Evolutionary conservation across 2,329 filamentous ascomycete genomes (phyloP).

Genomic region (Malbranchea zuffiana): DNA sequence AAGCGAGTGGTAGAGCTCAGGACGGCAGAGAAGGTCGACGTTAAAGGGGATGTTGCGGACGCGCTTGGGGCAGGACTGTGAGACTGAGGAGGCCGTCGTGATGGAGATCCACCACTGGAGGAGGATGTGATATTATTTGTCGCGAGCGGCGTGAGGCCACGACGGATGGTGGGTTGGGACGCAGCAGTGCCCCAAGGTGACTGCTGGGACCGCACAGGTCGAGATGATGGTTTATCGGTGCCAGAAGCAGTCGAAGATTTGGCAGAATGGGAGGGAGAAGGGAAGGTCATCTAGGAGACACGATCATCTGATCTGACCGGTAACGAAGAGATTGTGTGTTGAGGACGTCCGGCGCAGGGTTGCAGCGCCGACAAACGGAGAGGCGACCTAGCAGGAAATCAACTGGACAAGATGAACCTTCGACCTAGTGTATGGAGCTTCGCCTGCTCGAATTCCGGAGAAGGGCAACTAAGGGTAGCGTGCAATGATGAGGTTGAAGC

Average conservation of each 20-base stretch:
- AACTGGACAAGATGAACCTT: too few species aligned
- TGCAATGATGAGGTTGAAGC: neutral
- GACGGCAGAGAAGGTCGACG: conserved; percentile 44
- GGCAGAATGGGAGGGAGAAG: conserved; percentile 42
- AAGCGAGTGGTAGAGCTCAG: conserved; percentile 41
- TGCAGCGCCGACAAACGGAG: neutral
- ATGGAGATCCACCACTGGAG: conserved; percentile 32
- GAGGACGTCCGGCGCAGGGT: conserved; percentile 4
- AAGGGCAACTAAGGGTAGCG: neutral
- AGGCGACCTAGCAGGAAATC: neutral
- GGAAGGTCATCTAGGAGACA: conserved; percentile 47
- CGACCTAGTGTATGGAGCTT: neutral
- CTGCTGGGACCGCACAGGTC: conserved; percentile 39
- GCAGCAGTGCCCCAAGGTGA: conserved; percentile 47
- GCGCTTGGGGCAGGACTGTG: conserved; percentile 40
- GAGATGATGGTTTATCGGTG: conserved; percentile 38
- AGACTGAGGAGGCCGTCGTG: conserved; percentile 36
- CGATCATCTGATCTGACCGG: conserved; percentile 40
- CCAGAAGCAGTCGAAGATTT: conserved; percentile 43
- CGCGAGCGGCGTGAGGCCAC: conserved; percentile 48
- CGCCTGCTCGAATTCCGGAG: conserved; percentile 1
- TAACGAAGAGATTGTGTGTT: conserved; percentile 23
- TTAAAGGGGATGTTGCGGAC: conserved; percentile 41
- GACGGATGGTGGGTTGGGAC: conserved; percentile 45
- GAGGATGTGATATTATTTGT: conserved; percentile 39